Evolutionary conservation across 164 flowering plant genomes (phyloP), one percentile per base, ranked within the genome.

Genomic region (Annona cherimola): DNA sequence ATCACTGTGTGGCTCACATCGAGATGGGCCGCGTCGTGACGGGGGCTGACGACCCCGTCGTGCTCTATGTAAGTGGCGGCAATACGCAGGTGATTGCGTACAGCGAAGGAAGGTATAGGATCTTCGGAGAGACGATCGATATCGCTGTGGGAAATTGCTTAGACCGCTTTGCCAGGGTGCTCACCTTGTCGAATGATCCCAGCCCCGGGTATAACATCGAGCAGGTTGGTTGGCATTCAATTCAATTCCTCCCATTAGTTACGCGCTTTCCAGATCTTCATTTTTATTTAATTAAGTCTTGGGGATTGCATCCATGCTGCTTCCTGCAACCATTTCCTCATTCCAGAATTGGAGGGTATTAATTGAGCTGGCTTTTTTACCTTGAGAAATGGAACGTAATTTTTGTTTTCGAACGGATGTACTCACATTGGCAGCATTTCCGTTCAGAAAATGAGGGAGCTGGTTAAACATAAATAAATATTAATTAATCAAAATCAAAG

Each of bases 91-190:
- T 93, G 7, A 94, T 94, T 81, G 97, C 97, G 0, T 94, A 89
- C 60, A 94, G 98, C 69, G 99, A 94, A 74, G 99, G 97, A 1
- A 70, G 88, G 68, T 94, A 94, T 65, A 81, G 97, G 16, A 94
- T 94, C 46, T 94, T 94, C 76, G 97, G 99, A 40, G 99, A 94
- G 89, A 94, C 99, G 11, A 94, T 94, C 77, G 98, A 94, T 78
- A 94, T 94, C 74, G 98, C 98, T 61, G 95, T 94, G 46, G 98
- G 98, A 39, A 94, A 94, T 76, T 94, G 98, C 82, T 84, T 94
- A 88, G 97, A 94, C 65, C 83, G 98, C 61, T 94, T 94, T 78
- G 98, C 98, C 12, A 79, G 98, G 76, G 97, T 94, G 50, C 80
- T 94, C 11, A 86, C 73, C 0, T 81, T 92, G 18, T 94, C 98